Conservation (phyloP, 768 basidiomycete genomes). For the Melanogaster broomeanus region DNA sequence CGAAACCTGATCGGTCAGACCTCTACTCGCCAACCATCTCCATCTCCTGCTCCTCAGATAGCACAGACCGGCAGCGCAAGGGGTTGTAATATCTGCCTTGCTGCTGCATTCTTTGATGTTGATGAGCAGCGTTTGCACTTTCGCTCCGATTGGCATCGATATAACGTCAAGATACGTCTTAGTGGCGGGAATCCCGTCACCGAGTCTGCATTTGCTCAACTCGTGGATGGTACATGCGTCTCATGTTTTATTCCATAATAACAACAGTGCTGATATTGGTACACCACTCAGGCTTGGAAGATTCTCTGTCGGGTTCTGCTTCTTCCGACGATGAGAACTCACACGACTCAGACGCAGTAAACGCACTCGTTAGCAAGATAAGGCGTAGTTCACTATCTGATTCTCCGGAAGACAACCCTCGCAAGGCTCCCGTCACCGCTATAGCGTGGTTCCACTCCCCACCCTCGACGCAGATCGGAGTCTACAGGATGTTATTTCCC, state of each 20-base stretch:
- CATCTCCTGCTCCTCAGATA: slow-evolving; percentile 39
- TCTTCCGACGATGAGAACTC: slow-evolving; percentile 61
- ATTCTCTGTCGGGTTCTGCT: slow-evolving; percentile 91
- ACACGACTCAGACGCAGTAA: slow-evolving; percentile 67
- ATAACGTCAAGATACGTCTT: slow-evolving; percentile 87
- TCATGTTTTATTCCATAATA: background rate
- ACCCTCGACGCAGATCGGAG: slow-evolving; percentile 84
- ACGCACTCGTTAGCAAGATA: slow-evolving; percentile 64
- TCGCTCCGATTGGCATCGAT: slow-evolving; percentile 96
- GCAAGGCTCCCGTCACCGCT: slow-evolving; percentile 59
- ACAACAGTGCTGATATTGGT: background rate
- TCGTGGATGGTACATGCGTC: slow-evolving; percentile 71
- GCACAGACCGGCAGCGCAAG: slow-evolving; percentile 36
- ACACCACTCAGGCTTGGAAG: slow-evolving; percentile 59
- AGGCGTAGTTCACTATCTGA: slow-evolving; percentile 47
- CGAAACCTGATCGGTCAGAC: slow-evolving; percentile 55
- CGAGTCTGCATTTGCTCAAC: slow-evolving; percentile 69
- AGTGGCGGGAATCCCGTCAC: slow-evolving; percentile 61
- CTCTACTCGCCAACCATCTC: slow-evolving; percentile 32
- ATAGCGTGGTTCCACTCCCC: slow-evolving; percentile 90
- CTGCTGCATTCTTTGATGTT: slow-evolving; percentile 67
- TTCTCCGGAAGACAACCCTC: slow-evolving; percentile 41
- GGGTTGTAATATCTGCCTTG: slow-evolving; percentile 74
- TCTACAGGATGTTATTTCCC: slow-evolving; percentile 81
- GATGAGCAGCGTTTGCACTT: slow-evolving; percentile 86